Evolutionary conservation across 768 basidiomycete species (phyloP).

Genomic region (Russula emetica): DNA sequence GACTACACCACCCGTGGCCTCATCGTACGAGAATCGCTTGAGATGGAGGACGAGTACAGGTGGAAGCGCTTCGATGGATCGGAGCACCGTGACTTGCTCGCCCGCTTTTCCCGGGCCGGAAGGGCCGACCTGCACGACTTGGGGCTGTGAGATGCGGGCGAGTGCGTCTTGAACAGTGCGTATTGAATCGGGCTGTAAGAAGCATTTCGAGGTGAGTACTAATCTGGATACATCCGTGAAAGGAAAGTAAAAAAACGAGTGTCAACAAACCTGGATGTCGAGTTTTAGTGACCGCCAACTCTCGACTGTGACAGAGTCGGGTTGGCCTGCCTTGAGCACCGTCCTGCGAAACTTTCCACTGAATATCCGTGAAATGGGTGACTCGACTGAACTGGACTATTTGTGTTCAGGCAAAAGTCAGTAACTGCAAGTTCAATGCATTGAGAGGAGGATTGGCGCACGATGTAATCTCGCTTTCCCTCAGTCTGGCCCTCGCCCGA

Average conservation of each 20-base stretch:
- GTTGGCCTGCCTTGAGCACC: slow-evolving; percentile 71
- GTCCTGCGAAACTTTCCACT: slow-evolving; percentile 88
- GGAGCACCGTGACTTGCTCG: slow-evolving; percentile 52
- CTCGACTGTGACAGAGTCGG: slow-evolving; percentile 83
- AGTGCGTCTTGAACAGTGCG: slow-evolving; percentile 81
- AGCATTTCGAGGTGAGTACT: not conserved
- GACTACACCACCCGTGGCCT: slow-evolving; percentile 64
- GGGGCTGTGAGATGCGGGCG: slow-evolving; percentile 67
- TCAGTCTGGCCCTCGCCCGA: slow-evolving; percentile 84
- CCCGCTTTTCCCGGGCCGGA: slow-evolving; percentile 58
- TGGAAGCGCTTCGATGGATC: slow-evolving; percentile 79
- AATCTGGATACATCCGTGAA: accelerated
- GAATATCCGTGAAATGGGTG: slow-evolving; percentile 87
- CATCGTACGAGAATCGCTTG: slow-evolving; percentile 88
- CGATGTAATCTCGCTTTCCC: slow-evolving; percentile 82
- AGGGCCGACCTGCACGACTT: slow-evolving; percentile 65
- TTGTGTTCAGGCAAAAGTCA: slow-evolving; percentile 3
- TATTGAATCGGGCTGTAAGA: slow-evolving; percentile 61
- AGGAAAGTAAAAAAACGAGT: not conserved
- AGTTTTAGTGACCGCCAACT: slow-evolving; percentile 86
- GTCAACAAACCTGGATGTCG: slow-evolving; percentile 69
- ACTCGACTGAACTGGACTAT: slow-evolving; percentile 74
- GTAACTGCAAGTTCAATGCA: not conserved
- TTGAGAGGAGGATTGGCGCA: slow-evolving; percentile 37
- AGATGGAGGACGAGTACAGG: slow-evolving; percentile 82